Evolutionary conservation across 2,329 filamentous ascomycete genomes (phyloP).

Genomic region (Dryadomyces quercivorus): DNA sequence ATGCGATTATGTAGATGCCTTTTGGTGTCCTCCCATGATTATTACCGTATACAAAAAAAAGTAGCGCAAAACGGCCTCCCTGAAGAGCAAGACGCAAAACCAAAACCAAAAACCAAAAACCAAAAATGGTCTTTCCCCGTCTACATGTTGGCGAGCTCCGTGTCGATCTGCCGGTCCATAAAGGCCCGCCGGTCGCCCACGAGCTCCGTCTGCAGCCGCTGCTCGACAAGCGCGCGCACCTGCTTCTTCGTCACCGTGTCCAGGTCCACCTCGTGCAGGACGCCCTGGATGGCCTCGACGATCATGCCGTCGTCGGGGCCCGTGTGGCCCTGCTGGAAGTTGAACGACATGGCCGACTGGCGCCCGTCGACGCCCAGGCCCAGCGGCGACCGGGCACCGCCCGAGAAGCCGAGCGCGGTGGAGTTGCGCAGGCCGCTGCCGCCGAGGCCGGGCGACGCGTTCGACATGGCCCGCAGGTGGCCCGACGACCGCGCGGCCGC

Average conservation of each 20-base stretch:
- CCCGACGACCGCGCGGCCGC: conserved; percentile 46
- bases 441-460: conserved; percentile 27
- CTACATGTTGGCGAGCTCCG: conserved; percentile 85
- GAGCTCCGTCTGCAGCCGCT: conserved; percentile 82
- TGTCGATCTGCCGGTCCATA: conserved; percentile 86
- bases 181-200: conserved; percentile 76
- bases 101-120: no score
- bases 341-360: conserved; percentile 41
- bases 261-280: conserved; percentile 78
- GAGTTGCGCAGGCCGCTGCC: conserved; percentile 20
- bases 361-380: conserved; percentile 31
- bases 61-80: no score
- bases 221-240: conserved; percentile 79
- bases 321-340: conserved; percentile 44
- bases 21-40: not conserved
- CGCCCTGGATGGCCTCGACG: conserved; percentile 69
- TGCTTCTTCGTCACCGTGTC: conserved; percentile 99
- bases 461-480: conserved; percentile 39
- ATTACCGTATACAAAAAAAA: not conserved
- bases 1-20: not conserved
- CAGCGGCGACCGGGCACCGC: conserved; percentile 34
- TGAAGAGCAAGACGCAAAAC: no score
- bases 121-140: not conserved
- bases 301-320: conserved; percentile 74
- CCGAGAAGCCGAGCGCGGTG: conserved; percentile 34